phyloP scores from a whole-genome alignment of 75 land plant genomes.

The Pinus taeda region DNA sequence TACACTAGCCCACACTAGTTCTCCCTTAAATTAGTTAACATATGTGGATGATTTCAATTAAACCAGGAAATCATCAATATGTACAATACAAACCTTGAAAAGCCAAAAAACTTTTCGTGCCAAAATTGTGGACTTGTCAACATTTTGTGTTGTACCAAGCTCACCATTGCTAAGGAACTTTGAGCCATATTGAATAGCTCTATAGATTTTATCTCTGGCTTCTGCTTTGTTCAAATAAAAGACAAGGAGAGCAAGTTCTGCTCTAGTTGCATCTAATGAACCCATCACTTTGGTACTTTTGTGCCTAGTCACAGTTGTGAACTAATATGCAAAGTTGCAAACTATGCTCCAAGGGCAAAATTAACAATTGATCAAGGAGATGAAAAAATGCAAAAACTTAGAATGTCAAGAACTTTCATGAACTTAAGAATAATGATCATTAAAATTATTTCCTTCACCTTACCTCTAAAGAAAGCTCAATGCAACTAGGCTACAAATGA shows the following conservation, averaged over 20 bases:
- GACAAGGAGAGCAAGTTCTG: conserved; percentile 76
- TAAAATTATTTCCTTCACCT: no score
- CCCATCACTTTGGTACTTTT: conserved; percentile 38
- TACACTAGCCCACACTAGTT: not conserved
- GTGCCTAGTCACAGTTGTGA: not conserved
- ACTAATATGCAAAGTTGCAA: conserved; percentile 1
- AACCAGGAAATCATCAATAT: not conserved
- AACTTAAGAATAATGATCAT: no score
- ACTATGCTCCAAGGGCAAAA: not conserved
- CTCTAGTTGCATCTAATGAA: conserved; percentile 66
- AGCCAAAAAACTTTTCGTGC: conserved; percentile 94
- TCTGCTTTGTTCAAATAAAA: conserved; percentile 89
- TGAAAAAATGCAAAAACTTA: no score
- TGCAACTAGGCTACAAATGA: no score
- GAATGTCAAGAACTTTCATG: no score
- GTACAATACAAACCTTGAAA: conserved; percentile 26
- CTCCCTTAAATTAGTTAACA: not conserved
- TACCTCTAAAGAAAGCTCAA: no score
- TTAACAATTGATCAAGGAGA: not conserved
- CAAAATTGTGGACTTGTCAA: conserved; percentile 85
- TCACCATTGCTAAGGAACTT: conserved; percentile 88
- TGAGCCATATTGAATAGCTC: conserved; percentile 94
- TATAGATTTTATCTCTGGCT: conserved; percentile 92
- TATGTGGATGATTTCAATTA: not conserved
- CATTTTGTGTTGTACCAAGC: conserved; percentile 84